Base-by-base conservation (phyloP, 192 early-diverging fungal species). In the Phycomyces nitens region DNA sequence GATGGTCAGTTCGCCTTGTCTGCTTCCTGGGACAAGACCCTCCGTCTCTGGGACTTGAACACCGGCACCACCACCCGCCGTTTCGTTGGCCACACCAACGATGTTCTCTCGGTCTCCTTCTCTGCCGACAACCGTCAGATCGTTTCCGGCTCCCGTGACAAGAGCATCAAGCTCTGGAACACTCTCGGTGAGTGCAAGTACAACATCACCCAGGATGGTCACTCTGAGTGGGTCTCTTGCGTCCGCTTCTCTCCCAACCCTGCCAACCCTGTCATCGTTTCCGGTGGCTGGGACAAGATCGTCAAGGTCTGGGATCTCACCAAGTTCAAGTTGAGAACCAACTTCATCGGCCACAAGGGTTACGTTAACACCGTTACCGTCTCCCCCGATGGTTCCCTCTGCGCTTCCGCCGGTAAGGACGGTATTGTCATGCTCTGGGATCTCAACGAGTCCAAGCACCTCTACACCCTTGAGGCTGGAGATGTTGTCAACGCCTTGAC, bases 141-240 rank as follows among this genome's bases (percentile, higher is more conserved):
- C 71, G 94, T 99, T 64, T 97, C 94, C 62, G 93, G 92, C 68
- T 95, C 94, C 70, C 92, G 94, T 77, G 97, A 99, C 84, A 96
- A 94, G 89, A 87, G 87, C 79, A 97, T 99, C 88, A 99, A 98
- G 90, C 84, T 99, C 76, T 99, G 97, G 97, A 98, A 99, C 92
- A 99, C 95, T 60, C 86, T 99, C 38, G 97, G 95, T 73, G 97
- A 99, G 83, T 98, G 97, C 94, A 99, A 99, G 91, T 94, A 88
- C 89, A 94, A 89, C 88, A 90, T 99, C 78, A 87, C 84, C 70
- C 91, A 97, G 69, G 93, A 98, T 71, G 92, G 92, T 72, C 97
- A 99, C 93, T 80, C 88, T 77, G 93, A 96, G 77, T 99, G 97
- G 97, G 91, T 98, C 72, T 97, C 94, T 58, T 95, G 93, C 85